phyloP scores from a whole-genome alignment of 306 rosid genomes.

The Acacia acuminata region DNA sequence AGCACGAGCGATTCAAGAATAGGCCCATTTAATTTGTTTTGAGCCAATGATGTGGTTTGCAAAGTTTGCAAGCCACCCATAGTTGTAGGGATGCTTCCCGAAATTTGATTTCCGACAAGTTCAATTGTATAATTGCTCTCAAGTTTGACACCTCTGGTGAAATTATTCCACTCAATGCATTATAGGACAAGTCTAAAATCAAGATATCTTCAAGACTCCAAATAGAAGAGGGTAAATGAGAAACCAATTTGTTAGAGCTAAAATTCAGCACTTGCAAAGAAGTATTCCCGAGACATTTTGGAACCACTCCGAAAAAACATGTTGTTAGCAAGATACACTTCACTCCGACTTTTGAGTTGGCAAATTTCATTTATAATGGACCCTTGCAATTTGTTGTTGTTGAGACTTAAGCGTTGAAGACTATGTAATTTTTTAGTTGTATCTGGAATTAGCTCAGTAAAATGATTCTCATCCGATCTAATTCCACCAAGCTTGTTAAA shows the following conservation, averaged over 20 bases:
- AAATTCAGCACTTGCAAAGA: too few relatives aligned
- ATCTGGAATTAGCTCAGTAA: too few relatives aligned
- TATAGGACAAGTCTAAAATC: background rate
- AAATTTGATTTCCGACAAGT: background rate
- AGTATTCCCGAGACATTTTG: too few relatives aligned
- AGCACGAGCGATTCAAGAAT: background rate
- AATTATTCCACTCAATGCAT: background rate
- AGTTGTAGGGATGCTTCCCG: background rate
- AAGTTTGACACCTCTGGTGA: background rate
- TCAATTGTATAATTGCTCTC: background rate
- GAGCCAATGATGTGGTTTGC: background rate
- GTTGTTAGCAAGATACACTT: too few relatives aligned
- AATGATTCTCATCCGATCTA: too few relatives aligned
- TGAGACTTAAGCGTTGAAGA: too few relatives aligned
- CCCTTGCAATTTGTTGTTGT: too few relatives aligned
- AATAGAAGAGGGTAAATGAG: background rate
- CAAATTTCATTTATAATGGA: too few relatives aligned
- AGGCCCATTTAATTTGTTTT: background rate
- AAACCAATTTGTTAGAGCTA: background rate
- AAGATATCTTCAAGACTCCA: background rate
- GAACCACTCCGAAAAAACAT: too few relatives aligned
- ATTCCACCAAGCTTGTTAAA: too few relatives aligned
- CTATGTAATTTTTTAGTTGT: too few relatives aligned
- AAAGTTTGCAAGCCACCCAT: background rate
- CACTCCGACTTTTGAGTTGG: too few relatives aligned